Percentiles rank a stretch among this genome's conserved stretches.
Conservation (phyloP, 2,329 filamentous ascomycete genomes). For the Lecanoromycetidae sp. region DNA sequence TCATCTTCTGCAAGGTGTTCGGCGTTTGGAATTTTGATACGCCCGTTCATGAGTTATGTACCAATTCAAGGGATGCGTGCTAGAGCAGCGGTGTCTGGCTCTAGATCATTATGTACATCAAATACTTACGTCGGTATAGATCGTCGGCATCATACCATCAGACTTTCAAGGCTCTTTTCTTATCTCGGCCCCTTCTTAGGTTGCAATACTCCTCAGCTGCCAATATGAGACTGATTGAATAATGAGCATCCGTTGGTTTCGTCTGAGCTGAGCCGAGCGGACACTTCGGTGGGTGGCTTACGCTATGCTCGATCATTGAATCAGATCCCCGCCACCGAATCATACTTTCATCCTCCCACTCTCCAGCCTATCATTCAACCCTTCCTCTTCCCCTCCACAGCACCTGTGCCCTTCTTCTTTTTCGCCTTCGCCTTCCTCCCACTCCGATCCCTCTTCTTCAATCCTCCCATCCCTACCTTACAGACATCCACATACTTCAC, state of each 20-base stretch:
- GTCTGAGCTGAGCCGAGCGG: too few species aligned
- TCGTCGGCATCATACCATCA: too few species aligned
- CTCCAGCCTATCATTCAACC: background rate
- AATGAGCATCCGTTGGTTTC: too few species aligned
- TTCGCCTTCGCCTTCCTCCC: slow-evolving; percentile 73
- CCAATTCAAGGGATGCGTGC: background rate
- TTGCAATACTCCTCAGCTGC: too few species aligned
- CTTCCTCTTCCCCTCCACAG: slow-evolving; percentile 15
- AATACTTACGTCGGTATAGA: too few species aligned
- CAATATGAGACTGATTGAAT: too few species aligned
- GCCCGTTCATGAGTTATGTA: background rate
- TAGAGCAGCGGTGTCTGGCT: background rate
- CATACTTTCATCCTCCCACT: background rate
- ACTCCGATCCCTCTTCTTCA: slow-evolving; percentile 90
- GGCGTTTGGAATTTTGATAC: background rate
- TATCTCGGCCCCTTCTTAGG: too few species aligned
- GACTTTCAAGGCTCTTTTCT: too few species aligned
- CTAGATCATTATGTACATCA: background rate
- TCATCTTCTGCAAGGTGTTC: background rate
- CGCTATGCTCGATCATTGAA: too few species aligned
- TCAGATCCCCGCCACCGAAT: too few species aligned
- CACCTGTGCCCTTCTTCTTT: slow-evolving; percentile 47
- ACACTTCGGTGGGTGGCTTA: too few species aligned
- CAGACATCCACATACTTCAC: slow-evolving; percentile 77
- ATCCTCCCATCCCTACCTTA: slow-evolving; percentile 71